Percentiles rank a stretch among this genome's conserved stretches.
phyloP scores from a whole-genome alignment of 768 basidiomycete genomes.

The Lactifluus volemus region DNA sequence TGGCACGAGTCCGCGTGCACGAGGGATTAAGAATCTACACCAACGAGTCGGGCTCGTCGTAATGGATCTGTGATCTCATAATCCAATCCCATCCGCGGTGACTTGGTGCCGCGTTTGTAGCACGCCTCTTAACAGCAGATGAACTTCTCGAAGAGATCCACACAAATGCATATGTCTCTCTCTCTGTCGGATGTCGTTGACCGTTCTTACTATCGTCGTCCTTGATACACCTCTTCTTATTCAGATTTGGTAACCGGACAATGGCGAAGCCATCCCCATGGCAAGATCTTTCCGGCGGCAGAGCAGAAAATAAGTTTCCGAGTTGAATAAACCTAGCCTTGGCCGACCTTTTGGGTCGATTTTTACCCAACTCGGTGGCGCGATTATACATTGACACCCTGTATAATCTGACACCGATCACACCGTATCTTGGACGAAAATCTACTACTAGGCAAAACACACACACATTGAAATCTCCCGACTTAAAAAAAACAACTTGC shows the following conservation, averaged over 20 bases:
- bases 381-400: not conserved
- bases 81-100: conserved; percentile 7
- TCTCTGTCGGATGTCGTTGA: not conserved
- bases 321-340: not conserved
- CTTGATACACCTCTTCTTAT: not conserved
- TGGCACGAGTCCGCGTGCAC: conserved; percentile 8
- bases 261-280: conserved; percentile 11
- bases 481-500: conserved; percentile 12
- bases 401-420: conserved; percentile 15
- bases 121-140: conserved; percentile 16
- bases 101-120: conserved; percentile 18
- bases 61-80: conserved; percentile 13
- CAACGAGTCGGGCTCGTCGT: not conserved
- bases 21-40: conserved; percentile 12
- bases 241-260: conserved; percentile 15
- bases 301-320: not conserved
- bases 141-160: conserved; percentile 18
- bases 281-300: conserved; percentile 9
- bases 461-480: conserved; percentile 7
- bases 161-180: not conserved
- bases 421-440: conserved; percentile 16
- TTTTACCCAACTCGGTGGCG: conserved; percentile 12
- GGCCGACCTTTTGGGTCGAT: conserved; percentile 3
- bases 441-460: conserved; percentile 2
- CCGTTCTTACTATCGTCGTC: not conserved